Percentiles rank a stretch among this genome's conserved stretches.
Conservation (phyloP, 2,329 filamentous ascomycete species). For the Conoideocrella luteorostrata region DNA sequence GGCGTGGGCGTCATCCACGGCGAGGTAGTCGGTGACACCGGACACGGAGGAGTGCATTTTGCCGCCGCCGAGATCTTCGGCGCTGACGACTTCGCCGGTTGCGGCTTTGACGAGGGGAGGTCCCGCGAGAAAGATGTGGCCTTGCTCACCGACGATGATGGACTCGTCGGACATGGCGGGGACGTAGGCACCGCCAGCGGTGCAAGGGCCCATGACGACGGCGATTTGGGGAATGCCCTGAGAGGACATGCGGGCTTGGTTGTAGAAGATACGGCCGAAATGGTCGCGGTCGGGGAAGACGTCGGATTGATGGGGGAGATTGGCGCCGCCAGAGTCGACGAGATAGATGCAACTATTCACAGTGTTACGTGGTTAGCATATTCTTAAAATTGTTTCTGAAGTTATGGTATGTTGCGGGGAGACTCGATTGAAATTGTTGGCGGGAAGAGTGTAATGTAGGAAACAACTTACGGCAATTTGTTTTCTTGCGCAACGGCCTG, state of each 20-base stretch:
- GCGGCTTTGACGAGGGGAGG: slow-evolving; percentile 93
- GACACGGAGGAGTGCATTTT: slow-evolving; percentile 85
- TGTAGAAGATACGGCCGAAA: slow-evolving; percentile 97
- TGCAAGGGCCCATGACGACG: slow-evolving; percentile 96
- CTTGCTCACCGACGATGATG: slow-evolving; percentile 92
- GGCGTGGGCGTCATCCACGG: slow-evolving; percentile 89
- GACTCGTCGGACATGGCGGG: slow-evolving; percentile 96
- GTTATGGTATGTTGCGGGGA: not conserved
- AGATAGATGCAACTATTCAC: slow-evolving; percentile 73
- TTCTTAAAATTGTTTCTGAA: not conserved
- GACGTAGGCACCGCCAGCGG: slow-evolving; percentile 90
- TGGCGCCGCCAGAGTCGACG: slow-evolving; percentile 91
- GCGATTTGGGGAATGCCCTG: slow-evolving; percentile 86
- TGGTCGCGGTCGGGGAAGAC: slow-evolving; percentile 94
- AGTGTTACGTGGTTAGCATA: not conserved
- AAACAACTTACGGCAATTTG: slow-evolving; percentile 58
- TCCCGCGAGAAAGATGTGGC: slow-evolving; percentile 95
- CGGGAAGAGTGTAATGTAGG: no score
- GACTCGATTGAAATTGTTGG: no score
- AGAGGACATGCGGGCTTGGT: slow-evolving; percentile 89
- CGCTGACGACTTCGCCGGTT: slow-evolving; percentile 84
- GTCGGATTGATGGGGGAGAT: slow-evolving; percentile 89
- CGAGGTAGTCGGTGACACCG: slow-evolving; percentile 91
- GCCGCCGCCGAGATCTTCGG: slow-evolving; percentile 86
- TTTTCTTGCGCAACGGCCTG: slow-evolving; percentile 91